Evolutionary conservation across 1,284 basidiomycete genomes (phyloP).

Genomic region (Cutaneotrichosporon daszewskae): DNA sequence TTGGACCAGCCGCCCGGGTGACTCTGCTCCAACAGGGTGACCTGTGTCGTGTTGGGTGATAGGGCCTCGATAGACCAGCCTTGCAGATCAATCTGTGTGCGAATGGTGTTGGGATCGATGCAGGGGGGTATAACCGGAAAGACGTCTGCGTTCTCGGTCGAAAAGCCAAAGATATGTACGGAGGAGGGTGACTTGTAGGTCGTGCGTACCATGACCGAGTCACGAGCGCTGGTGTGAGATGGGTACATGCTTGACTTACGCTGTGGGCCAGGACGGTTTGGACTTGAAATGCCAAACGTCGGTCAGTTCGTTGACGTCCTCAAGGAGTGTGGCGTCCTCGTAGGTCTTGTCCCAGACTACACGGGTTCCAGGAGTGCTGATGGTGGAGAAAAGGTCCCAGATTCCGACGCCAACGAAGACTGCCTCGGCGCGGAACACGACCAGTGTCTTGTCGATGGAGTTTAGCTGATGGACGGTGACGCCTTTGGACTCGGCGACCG

Average conservation of each 20-base stretch:
- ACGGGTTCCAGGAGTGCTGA: slow-evolving; percentile 75
- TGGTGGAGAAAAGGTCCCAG: slow-evolving; percentile 91
- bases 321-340: slow-evolving; percentile 76
- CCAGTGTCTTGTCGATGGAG: slow-evolving; percentile 93
- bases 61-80: slow-evolving; percentile 96
- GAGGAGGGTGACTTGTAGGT: slow-evolving; percentile 95
- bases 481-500: slow-evolving; percentile 75
- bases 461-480: slow-evolving; percentile 93
- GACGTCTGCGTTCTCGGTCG: slow-evolving; percentile 77
- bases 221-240: slow-evolving; percentile 62
- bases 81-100: slow-evolving; percentile 90
- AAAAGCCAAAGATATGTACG: slow-evolving; percentile 94
- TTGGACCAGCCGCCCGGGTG: slow-evolving; percentile 97
- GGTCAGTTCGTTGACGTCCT: slow-evolving; percentile 86
- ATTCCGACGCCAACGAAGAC: slow-evolving; percentile 94
- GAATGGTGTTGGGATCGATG: slow-evolving; percentile 68
- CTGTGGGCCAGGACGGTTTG: slow-evolving; percentile 83
- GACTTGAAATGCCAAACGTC: slow-evolving; percentile 87
- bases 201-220: slow-evolving; percentile 84
- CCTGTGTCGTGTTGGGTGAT: slow-evolving; percentile 88
- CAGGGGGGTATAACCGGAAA: slow-evolving; percentile 72
- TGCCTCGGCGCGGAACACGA: slow-evolving; percentile 93
- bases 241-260: slow-evolving; percentile 54
- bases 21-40: slow-evolving; percentile 92
- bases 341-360: slow-evolving; percentile 84